Evolutionary conservation across 345 rosid genomes (phyloP).

Genomic region (Camelina laxa): DNA sequence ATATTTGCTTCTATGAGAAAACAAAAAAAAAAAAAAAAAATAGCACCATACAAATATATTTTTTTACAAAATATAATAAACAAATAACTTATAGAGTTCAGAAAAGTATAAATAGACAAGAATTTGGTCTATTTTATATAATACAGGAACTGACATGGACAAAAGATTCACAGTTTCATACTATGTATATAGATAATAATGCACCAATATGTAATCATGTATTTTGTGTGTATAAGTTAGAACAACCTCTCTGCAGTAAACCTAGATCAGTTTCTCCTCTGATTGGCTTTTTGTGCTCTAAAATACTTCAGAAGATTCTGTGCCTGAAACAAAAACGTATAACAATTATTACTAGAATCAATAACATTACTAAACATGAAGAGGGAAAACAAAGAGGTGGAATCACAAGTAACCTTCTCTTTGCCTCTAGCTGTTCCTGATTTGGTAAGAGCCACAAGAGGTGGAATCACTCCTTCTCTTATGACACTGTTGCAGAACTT

Average conservation of each 20-base stretch:
- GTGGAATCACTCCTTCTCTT: slow-evolving; percentile 95
- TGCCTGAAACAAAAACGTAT: slow-evolving; percentile 58
- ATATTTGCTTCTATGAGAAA: slow-evolving; percentile 1
- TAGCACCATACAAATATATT: not conserved
- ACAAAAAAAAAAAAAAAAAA: not conserved
- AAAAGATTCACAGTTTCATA: not conserved
- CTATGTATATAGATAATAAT: not conserved
- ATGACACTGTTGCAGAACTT: slow-evolving; percentile 71
- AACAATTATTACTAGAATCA: slow-evolving; percentile 1
- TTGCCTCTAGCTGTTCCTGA: slow-evolving; percentile 88
- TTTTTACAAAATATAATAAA: not conserved
- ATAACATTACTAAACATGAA: not conserved
- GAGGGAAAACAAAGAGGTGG: not conserved
- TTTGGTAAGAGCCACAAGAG: slow-evolving; percentile 83
- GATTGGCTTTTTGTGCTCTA: slow-evolving; percentile 61
- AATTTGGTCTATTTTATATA: not conserved
- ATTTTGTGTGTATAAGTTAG: slow-evolving; percentile 15
- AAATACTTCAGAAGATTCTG: slow-evolving; percentile 71
- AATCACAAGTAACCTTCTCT: slow-evolving; percentile 68
- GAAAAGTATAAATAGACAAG: slow-evolving; percentile 4
- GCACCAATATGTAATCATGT: not conserved
- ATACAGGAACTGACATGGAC: not conserved
- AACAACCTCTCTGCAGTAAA: slow-evolving; percentile 3
- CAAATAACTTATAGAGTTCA: not conserved
- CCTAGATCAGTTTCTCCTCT: slow-evolving; percentile 58